phyloP scores from a whole-genome alignment of 2,329 filamentous ascomycete genomes.

The Ceratocystiopsis brevicomis region DNA sequence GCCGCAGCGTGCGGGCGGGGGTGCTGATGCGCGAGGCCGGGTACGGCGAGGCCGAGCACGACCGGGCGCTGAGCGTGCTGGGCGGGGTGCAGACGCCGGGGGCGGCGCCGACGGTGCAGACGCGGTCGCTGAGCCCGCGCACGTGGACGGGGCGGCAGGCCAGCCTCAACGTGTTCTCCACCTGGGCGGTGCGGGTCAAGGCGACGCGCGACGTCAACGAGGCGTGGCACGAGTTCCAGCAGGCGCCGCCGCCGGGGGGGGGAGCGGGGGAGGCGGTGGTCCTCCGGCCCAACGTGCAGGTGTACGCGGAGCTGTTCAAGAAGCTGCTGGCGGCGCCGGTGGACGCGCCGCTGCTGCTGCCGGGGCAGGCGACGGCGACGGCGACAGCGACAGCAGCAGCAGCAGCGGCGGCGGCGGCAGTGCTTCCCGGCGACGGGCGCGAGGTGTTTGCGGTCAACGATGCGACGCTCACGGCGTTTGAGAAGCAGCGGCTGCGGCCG shows the following conservation, averaged over 20 bases:
- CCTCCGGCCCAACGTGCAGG: constrained; percentile 19
- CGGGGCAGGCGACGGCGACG: too few relatives aligned
- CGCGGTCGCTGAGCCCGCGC: constrained; percentile 20
- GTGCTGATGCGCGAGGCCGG: constrained; percentile 37
- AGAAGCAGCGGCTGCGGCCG: constrained; percentile 40
- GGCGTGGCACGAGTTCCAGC: constrained; percentile 35
- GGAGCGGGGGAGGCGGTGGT: constrained; percentile 5
- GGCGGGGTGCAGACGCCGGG: constrained; percentile 30
- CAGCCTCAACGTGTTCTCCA: constrained; percentile 17
- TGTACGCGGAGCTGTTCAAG: constrained; percentile 42
- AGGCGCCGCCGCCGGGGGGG: too few relatives aligned
- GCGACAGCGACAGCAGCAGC: too few relatives aligned
- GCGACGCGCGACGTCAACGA: constrained; percentile 42
- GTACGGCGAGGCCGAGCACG: constrained; percentile 26
- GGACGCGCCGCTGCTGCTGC: background rate
- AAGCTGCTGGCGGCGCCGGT: constrained; percentile 27
- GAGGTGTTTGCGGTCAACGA: constrained; percentile 36
- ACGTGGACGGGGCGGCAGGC: constrained; percentile 13
- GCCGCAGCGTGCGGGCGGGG: constrained; percentile 32
- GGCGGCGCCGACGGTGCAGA: constrained; percentile 38
- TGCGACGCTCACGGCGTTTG: constrained; percentile 42
- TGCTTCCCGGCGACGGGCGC: constrained; percentile 39
- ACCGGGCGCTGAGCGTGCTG: constrained; percentile 30
- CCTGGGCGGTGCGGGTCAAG: constrained; percentile 37
- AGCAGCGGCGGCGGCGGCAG: background rate